Percentiles rank a stretch among this genome's conserved stretches.
Conservation (phyloP, 495 filamentous ascomycete species). For the Hamigera avellanea region DNA sequence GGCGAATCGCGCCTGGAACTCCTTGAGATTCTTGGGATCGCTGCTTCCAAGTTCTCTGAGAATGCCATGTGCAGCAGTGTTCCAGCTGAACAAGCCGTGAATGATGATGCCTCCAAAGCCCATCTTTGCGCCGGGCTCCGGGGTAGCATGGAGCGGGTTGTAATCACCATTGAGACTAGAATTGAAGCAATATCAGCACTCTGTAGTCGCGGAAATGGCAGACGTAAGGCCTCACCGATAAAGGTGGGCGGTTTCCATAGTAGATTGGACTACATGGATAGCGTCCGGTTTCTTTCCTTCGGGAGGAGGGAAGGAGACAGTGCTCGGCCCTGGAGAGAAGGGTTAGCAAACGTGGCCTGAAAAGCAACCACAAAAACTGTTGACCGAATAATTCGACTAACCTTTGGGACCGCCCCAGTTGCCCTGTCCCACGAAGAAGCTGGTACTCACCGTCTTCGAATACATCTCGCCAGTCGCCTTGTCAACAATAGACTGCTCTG, state of each 20-base stretch:
- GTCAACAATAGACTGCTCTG: conserved; percentile 66
- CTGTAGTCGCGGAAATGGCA: too few relatives aligned
- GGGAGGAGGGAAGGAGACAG: conserved; percentile 63
- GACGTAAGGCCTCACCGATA: conserved; percentile 58
- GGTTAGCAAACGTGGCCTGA: too few relatives aligned
- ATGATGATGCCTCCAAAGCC: conserved; percentile 83
- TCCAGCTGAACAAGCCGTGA: conserved; percentile 81
- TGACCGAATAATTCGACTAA: conserved; percentile 9
- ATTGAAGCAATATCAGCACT: conserved; percentile 1
- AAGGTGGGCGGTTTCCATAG: conserved; percentile 55
- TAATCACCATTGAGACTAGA: conserved; percentile 80
- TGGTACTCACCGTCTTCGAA: conserved; percentile 50
- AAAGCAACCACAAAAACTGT: background rate
- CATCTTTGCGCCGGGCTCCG: conserved; percentile 76
- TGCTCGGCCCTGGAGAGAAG: conserved; percentile 44
- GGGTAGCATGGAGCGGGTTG: conserved; percentile 79
- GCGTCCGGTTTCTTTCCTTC: conserved; percentile 62
- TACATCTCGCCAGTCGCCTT: conserved; percentile 59
- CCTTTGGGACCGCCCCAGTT: conserved; percentile 89
- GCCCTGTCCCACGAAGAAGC: conserved; percentile 76
- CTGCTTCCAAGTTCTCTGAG: conserved; percentile 61
- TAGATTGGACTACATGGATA: conserved; percentile 56
- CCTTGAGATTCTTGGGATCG: conserved; percentile 65
- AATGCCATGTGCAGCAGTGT: conserved; percentile 65
- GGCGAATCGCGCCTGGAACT: conserved; percentile 82